Base-by-base conservation (phyloP, 805 yeast species). In the Candida insectalens region DNA sequence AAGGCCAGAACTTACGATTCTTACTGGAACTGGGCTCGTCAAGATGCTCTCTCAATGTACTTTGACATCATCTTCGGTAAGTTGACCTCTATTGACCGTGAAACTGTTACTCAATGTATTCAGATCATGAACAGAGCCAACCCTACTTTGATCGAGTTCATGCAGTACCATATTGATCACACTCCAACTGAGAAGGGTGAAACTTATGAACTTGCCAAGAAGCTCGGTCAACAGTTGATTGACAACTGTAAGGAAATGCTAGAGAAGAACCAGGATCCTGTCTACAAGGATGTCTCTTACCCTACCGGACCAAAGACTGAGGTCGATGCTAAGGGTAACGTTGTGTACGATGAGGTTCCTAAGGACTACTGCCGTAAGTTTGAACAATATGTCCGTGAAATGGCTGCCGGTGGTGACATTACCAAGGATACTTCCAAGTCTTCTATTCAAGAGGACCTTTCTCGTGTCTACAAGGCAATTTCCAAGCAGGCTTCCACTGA, bases 11-110 rank as follows among this genome's bases (percentile, higher is more conserved):
- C 81, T 35, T 92, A 89, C 60, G 97, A 92, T 63, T 87, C 96
- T 16, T 87, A 88, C 63, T 92, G 98, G 98, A 94, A 94, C 63
- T 92, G 98, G 98, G 96, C 97, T 31, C 83, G 96, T 62, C 98
- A 92, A 68, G 95, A 92, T 58, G 83, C 92, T 40, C 67, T 92
- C 48, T 75, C 87, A 32, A 80, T 92, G 84, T 92, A 83, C 65
- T 92, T 74, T 57, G 96, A 92, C 62, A 87, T 92, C 51, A 87
- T 92, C 48, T 94, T 92, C 60, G 98, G 98, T 59, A 80, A 83
- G 44, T 72, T 82, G 43, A 76, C 87, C 41, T 79, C 84, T 39
- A 82, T 92, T 45, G 97, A 92, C 60, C 77, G 98, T 59, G 96
- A 92, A 65, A 87, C 94, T 43, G 94, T 92, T 41, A 75, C 89